Conservation (phyloP, 305 asterid genomes). For the Withania somnifera region DNA sequence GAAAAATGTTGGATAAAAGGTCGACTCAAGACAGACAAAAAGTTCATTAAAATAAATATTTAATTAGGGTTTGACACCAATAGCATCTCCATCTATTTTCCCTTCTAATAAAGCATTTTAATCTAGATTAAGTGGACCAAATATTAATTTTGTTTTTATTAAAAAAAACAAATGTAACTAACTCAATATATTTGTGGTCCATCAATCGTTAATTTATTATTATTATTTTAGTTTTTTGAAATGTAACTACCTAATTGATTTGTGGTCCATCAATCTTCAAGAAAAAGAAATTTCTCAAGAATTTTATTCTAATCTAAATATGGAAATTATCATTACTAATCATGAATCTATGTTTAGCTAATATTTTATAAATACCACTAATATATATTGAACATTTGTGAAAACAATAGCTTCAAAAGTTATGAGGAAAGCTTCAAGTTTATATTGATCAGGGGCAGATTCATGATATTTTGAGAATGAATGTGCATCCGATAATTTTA, state of each 20-base stretch:
- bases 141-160: neutral
- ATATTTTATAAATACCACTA: too few relatives aligned
- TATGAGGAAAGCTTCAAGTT: too few relatives aligned
- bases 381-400: too few relatives aligned
- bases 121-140: slow-evolving; percentile 1
- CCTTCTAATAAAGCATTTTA: neutral
- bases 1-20: neutral
- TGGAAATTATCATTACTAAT: neutral
- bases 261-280: neutral
- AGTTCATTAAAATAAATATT: neutral
- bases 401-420: too few relatives aligned
- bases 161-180: neutral
- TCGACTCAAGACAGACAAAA: neutral
- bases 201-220: neutral
- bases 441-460: too few relatives aligned
- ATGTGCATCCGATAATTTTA: too few relatives aligned
- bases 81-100: neutral
- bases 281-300: neutral
- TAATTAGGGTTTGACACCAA: neutral
- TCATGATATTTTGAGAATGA: too few relatives aligned
- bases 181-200: slow-evolving; percentile 1
- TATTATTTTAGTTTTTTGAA: neutral
- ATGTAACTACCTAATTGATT: neutral
- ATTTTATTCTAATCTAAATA: neutral
- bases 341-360: neutral